phyloP scores from a whole-genome alignment of 2,329 filamentous ascomycete species.

The Colletotrichum karsti region DNA sequence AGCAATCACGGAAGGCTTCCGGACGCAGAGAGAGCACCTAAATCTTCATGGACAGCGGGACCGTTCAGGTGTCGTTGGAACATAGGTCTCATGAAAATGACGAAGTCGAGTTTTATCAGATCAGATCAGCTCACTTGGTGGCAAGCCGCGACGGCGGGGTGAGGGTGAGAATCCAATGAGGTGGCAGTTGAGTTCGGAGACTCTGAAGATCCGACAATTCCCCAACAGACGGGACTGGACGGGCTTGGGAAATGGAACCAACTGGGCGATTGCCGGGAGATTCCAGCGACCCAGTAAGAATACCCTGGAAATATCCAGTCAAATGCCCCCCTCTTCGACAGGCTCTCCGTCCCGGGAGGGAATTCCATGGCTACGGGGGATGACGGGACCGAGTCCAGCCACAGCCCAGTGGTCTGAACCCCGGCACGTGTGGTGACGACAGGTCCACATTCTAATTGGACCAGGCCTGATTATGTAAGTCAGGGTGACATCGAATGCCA shows the following conservation, averaged over 20 bases:
- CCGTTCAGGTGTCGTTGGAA: not conserved
- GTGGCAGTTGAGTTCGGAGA: slow-evolving; percentile 9
- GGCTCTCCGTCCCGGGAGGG: not conserved
- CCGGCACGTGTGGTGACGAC: not conserved
- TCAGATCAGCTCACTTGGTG: slow-evolving; percentile 13
- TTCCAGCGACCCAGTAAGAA: not conserved
- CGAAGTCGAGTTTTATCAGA: not conserved
- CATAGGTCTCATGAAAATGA: not conserved
- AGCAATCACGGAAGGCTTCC: slow-evolving; percentile 22
- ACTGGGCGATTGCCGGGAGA: not conserved
- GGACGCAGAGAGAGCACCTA: slow-evolving; percentile 11
- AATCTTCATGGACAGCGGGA: slow-evolving; percentile 10
- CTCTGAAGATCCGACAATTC: slow-evolving; percentile 16
- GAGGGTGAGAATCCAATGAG: not conserved
- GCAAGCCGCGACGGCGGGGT: slow-evolving; percentile 8
- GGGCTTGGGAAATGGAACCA: not conserved
- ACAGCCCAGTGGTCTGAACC: not conserved
- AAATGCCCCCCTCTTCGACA: not conserved
- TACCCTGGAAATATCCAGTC: not conserved
- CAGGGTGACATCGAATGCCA: not conserved
- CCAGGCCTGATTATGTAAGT: not conserved
- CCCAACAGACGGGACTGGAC: not conserved
- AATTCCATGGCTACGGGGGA: not conserved
- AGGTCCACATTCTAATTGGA: not conserved
- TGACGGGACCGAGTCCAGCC: not conserved